Evolutionary conservation across 106 monocot genomes (phyloP), one percentile per base, ranked within the genome.

Genomic region (Dendrobium officinale): DNA sequence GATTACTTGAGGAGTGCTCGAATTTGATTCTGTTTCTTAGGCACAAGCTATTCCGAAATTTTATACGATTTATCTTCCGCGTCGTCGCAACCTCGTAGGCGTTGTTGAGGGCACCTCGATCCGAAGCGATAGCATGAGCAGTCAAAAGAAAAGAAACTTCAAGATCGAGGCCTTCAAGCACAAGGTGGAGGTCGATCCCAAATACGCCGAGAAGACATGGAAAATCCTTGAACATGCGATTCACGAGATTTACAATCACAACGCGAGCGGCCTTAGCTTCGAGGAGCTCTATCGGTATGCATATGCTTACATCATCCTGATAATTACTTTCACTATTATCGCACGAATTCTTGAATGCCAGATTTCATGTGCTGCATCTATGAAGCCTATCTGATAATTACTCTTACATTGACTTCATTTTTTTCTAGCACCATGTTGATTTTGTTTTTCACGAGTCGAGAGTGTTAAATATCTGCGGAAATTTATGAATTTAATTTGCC

Each of bases 141-240:
- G 86, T 22, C 93, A 77, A 85, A 88, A 84, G 90, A 93, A 89
- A 83, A 85, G 88, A 76, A 88, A 83, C 81, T 90, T 93, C 79
- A 93, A 91, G 88, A 96, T 96, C 82, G 96, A 96, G 85, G 91
- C 93, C 42, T 96, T 96, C 87, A 96, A 96, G 90, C 93, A 92
- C 80, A 83, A 79, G 54, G 96, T 93, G 64, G 93, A 93, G 84
- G 73, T 87, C 67, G 96, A 96, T 75, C 96, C 93, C 58, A 96
- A 93, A 82, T 96, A 96, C 78, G 87, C 93, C 15, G 96, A 96
- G 79, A 91, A 83, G 89, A 90, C 96, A 4, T 96, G 96, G 96
- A 91, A 87, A 79, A 73, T 96, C 37, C 86, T 96, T 10, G 96
- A 93, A 73, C 93, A 96, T 79, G 96, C 96, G 55, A 92, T 96